Percentiles rank a stretch among this genome's conserved stretches.
Evolutionary conservation across 106 monocot genomes (phyloP).

Genomic region (Amphibolis antarctica): DNA sequence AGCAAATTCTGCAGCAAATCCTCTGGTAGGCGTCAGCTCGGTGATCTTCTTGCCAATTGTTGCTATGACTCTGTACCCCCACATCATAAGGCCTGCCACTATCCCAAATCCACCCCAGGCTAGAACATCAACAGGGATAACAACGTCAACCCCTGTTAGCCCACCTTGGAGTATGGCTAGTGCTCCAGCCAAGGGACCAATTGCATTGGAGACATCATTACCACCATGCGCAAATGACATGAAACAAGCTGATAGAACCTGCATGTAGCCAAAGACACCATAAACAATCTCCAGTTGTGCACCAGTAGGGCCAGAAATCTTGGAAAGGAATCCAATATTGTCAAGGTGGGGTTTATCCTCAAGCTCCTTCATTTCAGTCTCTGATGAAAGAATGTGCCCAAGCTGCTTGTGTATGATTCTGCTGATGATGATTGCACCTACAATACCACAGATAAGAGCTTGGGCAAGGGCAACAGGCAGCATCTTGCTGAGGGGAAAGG

Average conservation of each 20-base stretch:
- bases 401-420: slow-evolving; percentile 70
- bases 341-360: slow-evolving; percentile 15
- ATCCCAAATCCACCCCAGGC: slow-evolving; percentile 99
- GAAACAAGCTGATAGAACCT: slow-evolving; percentile 95
- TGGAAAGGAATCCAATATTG: slow-evolving; percentile 49
- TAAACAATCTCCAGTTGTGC: slow-evolving; percentile 92
- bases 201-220: slow-evolving; percentile 96
- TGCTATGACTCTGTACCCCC: slow-evolving; percentile 96
- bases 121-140: slow-evolving; percentile 79
- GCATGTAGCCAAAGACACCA: slow-evolving; percentile 96
- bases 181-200: slow-evolving; percentile 86
- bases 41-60: slow-evolving; percentile 98
- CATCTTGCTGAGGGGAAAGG: slow-evolving; percentile 68
- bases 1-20: slow-evolving; percentile 94
- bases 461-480: slow-evolving; percentile 43
- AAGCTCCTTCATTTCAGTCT: slow-evolving; percentile 31
- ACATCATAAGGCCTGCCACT: slow-evolving; percentile 92
- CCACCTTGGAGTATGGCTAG: slow-evolving; percentile 71
- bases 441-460: slow-evolving; percentile 51
- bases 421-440: slow-evolving; percentile 55
- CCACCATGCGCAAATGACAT: slow-evolving; percentile 99
- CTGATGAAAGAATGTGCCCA: slow-evolving; percentile 61
- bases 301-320: slow-evolving; percentile 78
- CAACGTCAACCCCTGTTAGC: slow-evolving; percentile 38
- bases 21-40: slow-evolving; percentile 87